Base-by-base conservation (phyloP, 495 filamentous ascomycete genomes). In the Aspergillus sclerotioniger region DNA sequence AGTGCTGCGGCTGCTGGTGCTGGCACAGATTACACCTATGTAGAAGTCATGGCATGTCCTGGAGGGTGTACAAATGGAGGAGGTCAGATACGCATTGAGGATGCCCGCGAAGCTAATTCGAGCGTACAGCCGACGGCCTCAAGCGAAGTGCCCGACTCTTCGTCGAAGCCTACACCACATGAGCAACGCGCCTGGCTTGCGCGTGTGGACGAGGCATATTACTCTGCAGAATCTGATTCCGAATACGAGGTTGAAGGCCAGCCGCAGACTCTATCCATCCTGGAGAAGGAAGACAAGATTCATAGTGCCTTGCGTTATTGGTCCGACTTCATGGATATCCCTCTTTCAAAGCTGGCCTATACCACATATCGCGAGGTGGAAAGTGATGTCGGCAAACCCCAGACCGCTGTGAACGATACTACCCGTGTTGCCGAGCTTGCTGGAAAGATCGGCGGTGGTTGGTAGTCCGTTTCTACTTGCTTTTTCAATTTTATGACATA, bases 41-140 rank as follows among this genome's bases (percentile, higher is more conserved):
- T 98, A 10, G 94, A 98, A 67, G 95, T 98, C 33, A 98, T 98
- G 94, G 94, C 94, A 28, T 98, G 94, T 73, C 94, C 94, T 0
- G 94, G 95, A 9, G 94, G 94, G 1, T 98, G 94, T 71, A 98
- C 94, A 49, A 98, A 98, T 67, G 94, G 94, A 0, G 94, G 94
- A 20, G 94, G 94, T 0, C 94, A 98, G 77, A 87, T 98, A 57
- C 93, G 95, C 57, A 85, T 87, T 17, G 89, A 89, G 39, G 94
- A 98, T 69, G 81, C 87, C 19, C 58, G 69, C 33, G 71, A 74
- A 53, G 58, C 45, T 33, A 62, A 48, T 25, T 56, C 56, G 8
- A 35, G 43, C 33, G 32, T 63, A n/a, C 62, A 65, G 53, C 46
- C 44, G 10, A 31, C 43, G 8, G 49, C 54, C 16, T 32, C 49